phyloP scores from a whole-genome alignment of 2,329 filamentous ascomycete species.

The Colletotrichum sp. region DNA sequence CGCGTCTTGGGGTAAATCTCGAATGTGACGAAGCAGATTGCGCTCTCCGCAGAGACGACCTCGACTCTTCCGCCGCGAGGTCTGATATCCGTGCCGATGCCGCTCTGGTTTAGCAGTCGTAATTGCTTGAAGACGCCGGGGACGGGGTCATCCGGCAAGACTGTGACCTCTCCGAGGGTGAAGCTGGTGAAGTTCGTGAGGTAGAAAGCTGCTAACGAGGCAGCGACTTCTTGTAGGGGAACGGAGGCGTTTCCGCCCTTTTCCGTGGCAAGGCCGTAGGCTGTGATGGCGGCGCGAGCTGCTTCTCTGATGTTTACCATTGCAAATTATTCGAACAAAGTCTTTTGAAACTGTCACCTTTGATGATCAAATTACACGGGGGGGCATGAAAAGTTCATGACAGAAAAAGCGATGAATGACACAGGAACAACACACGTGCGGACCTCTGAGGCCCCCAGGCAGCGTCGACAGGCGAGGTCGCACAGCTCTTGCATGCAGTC shows the following conservation, averaged over 20 bases:
- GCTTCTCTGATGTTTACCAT: conserved; percentile 13
- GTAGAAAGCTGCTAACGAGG: neutral
- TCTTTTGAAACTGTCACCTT: neutral
- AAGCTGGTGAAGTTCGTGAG: conserved; percentile 10
- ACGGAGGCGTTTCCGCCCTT: neutral
- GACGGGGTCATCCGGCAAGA: neutral
- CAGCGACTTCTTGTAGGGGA: neutral
- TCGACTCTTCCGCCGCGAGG: neutral
- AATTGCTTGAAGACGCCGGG: neutral
- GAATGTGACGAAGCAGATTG: conserved; percentile 3
- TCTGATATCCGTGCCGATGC: conserved; percentile 8
- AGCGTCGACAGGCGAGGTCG: fast-evolving
- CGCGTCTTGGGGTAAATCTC: neutral
- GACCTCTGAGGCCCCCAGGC: neutral
- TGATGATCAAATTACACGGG: neutral
- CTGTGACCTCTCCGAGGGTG: neutral
- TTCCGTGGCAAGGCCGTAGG: neutral
- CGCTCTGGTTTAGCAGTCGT: conserved; percentile 12
- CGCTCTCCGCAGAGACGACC: conserved; percentile 1
- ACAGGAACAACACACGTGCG: neutral
- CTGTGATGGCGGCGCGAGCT: neutral
- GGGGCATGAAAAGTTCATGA: fast-evolving
- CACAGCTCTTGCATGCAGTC: neutral
- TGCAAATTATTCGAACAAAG: fast-evolving
- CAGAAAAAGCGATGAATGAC: neutral